These are phyloP conservation scores for Euphorbia corollata DNA, from an alignment of 441 rosid genomes.

Conservation along the genomic window DNA sequence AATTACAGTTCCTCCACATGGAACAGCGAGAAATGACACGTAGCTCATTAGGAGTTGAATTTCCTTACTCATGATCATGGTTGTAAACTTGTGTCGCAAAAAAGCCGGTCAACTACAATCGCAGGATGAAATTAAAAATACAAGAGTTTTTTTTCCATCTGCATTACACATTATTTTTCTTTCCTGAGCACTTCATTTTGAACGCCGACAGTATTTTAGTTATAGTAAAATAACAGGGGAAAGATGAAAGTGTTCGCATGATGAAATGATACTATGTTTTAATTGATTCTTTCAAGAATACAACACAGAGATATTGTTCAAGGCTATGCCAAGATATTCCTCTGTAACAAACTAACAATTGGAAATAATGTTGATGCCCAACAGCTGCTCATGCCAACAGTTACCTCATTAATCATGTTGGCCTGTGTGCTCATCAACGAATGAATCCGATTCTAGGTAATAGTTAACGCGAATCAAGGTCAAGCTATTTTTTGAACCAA, in stretches of 20 bases:
- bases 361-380: neutral
- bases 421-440: neutral
- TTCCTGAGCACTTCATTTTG: slow-evolving; percentile 1
- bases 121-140: neutral
- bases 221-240: neutral
- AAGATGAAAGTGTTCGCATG: neutral
- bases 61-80: neutral
- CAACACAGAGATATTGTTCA: neutral
- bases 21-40: neutral
- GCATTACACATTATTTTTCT: neutral
- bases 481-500: neutral
- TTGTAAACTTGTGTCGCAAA: neutral
- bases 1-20: neutral
- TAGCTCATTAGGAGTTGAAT: neutral
- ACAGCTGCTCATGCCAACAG: neutral
- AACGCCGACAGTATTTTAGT: neutral
- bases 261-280: neutral
- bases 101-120: neutral
- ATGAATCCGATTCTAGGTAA: neutral
- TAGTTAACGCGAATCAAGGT: neutral
- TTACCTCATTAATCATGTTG: neutral
- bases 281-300: neutral
- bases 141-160: neutral
- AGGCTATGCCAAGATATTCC: neutral
- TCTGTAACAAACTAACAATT: neutral